Conservation (phyloP, 1,139 yeast species). For the Suhomyces panamericanus region DNA sequence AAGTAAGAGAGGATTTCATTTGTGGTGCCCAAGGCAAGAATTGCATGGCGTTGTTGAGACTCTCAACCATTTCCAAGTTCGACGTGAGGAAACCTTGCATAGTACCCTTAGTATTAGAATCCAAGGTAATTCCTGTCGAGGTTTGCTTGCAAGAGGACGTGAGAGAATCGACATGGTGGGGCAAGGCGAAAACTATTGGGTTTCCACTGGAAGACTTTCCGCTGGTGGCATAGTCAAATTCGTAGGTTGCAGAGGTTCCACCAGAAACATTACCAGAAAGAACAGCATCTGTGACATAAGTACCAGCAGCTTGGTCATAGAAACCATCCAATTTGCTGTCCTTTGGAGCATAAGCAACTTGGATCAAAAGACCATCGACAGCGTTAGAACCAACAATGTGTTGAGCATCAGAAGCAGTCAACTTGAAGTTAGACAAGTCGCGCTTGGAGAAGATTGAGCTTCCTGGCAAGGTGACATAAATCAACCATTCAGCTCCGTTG, state of each 20-base stretch:
- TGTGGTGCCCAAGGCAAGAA: constrained; percentile 61
- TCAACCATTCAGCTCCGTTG: constrained; percentile 55
- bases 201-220: constrained; percentile 56
- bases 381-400: constrained; percentile 45
- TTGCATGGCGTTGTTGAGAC: constrained; percentile 48
- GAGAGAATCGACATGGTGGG: constrained; percentile 66
- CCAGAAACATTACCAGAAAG: constrained; percentile 30
- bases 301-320: constrained; percentile 40
- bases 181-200: constrained; percentile 64
- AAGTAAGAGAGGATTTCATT: constrained; percentile 35
- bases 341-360: constrained; percentile 51
- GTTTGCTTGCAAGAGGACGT: constrained; percentile 32
- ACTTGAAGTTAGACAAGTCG: constrained; percentile 27
- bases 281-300: constrained; percentile 36
- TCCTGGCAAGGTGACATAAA: constrained; percentile 55
- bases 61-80: constrained; percentile 50
- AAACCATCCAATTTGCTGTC: constrained; percentile 23
- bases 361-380: constrained; percentile 58
- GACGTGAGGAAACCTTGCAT: constrained; percentile 62
- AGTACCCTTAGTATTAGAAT: constrained; percentile 65
- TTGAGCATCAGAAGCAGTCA: constrained; percentile 36
- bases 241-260: constrained; percentile 49
- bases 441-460: constrained; percentile 15
- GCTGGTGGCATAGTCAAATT: constrained; percentile 50
- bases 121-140: constrained; percentile 50